Percentiles rank a stretch among this genome's conserved stretches.
These are phyloP conservation scores for Teunomyces aglyptinius DNA, from an alignment of 805 yeast genomes.

Conservation along the genomic window DNA sequence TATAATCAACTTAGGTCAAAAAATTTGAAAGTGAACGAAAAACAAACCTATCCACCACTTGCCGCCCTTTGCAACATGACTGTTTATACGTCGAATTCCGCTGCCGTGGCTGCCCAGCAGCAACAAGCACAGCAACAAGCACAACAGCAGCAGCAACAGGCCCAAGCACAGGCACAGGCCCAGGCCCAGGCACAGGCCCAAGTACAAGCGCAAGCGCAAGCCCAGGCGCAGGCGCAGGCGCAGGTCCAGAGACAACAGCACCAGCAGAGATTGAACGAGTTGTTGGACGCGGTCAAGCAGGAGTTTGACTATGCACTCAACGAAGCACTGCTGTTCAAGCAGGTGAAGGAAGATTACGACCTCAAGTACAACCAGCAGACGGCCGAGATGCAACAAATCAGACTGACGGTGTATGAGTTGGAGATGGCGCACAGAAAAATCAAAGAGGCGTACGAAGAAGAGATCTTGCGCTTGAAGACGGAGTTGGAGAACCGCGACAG, in stretches of 20 bases:
- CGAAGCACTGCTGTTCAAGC: conserved; percentile 81
- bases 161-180: conserved; percentile 5
- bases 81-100: conserved; percentile 35
- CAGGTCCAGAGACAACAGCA: conserved; percentile 40
- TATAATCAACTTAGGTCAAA: neutral
- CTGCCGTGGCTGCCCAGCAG: conserved; percentile 26
- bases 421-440: conserved; percentile 92
- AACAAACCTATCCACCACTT: neutral
- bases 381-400: conserved; percentile 87
- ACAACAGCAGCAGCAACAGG: conserved; percentile 20
- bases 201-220: conserved; percentile 19
- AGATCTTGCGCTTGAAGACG: conserved; percentile 77
- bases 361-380: conserved; percentile 87
- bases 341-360: conserved; percentile 92
- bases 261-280: conserved; percentile 61
- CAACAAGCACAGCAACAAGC: conserved; percentile 26
- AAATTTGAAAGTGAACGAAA: conserved; percentile 1
- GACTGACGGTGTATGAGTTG: conserved; percentile 90
- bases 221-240: conserved; percentile 25
- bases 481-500: conserved; percentile 83
- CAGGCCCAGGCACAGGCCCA: conserved; percentile 17
- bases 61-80: conserved; percentile 21
- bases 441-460: conserved; percentile 95
- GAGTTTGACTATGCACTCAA: conserved; percentile 83
- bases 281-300: conserved; percentile 86